A percentile compares a stretch with the other conserved stretches of the same genome.
These are phyloP conservation scores for Gracilaria gracilis DNA, from an alignment of 23 red algal genomes.

Conservation along the genomic window DNA sequence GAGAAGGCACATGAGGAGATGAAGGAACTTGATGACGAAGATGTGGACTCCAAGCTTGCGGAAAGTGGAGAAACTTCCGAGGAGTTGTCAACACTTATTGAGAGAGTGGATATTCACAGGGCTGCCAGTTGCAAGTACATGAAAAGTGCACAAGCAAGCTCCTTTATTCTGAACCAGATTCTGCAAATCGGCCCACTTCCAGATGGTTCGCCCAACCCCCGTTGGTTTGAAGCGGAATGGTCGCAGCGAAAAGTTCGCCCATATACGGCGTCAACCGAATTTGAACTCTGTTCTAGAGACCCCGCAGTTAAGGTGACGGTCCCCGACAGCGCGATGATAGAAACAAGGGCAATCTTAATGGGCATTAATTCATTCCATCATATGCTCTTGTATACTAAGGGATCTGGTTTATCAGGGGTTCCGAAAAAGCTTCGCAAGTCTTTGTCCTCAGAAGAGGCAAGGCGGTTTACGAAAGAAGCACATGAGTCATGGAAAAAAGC, in stretches of 20 bases:
- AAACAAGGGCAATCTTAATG: slow-evolving; percentile 15
- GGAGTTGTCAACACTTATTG: background rate
- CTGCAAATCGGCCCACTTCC: background rate
- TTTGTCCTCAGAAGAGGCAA: background rate
- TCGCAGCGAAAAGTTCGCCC: slow-evolving; percentile 24
- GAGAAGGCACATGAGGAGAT: background rate
- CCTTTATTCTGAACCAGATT: background rate
- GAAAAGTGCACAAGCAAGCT: background rate
- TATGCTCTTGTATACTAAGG: background rate
- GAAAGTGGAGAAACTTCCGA: background rate
- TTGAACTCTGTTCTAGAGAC: background rate
- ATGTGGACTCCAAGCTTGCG: background rate
- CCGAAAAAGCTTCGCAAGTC: background rate
- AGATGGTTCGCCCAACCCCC: background rate
- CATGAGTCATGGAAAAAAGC: background rate
- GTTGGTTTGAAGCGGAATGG: background rate
- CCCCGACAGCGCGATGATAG: background rate
- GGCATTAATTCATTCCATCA: background rate
- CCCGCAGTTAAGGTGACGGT: background rate
- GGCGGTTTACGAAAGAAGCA: background rate
- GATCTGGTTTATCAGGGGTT: background rate
- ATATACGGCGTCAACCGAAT: background rate
- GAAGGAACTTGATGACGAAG: background rate
- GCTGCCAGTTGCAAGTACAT: background rate
- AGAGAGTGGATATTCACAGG: background rate